Evolutionary conservation across 352 stramenopile species (phyloP), one percentile per base, ranked within the genome.

Genomic region (Pythium phragmitis): DNA sequence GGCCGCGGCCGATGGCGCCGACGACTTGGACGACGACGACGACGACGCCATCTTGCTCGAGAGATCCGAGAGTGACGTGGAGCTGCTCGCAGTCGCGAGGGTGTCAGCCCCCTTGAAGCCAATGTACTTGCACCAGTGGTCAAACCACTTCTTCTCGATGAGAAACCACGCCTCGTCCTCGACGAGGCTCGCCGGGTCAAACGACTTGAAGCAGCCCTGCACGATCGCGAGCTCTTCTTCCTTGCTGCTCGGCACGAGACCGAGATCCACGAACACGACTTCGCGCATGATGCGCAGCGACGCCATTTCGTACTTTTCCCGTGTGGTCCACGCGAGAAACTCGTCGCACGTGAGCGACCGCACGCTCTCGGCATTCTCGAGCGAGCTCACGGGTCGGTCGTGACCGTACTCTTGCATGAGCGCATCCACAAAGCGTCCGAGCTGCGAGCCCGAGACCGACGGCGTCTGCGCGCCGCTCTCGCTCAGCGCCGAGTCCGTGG

Each of bases 121-220:
- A 43, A 93, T 80, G 70, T 92, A 96, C 60, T 87, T 84, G 70
- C 77, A 88, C 87, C 87, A 96, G 48, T 93, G 84, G 28, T 90
- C 79, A 63, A 85, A 96, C 85, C 85, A 96, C 36, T 87, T 93
- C 36, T 79, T 82, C 39, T 94, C 86, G 23, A 96, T 63, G 33
- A 96, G 53, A 63, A 89, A 96, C 87, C 87, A 96, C 3, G 80
- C 74, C 23, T 96, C 87, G 21, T 92, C 84, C 76, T 96, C 87
- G 4, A 92, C 80, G 34, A 94, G 65, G 23, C 68, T 76, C 11
- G 72, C 36, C 2, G 74, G 75, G 16, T 96, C 84, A 49, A 92
- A 94, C n/a, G 80, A 65, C 37, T 77, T 85, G 67, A 90, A 93
- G 58, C 87, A 96, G 0, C 77, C 75, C 50, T 82, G 85, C 9